Conservation (phyloP, 2,329 filamentous ascomycete genomes). For the Helotiales sp. region DNA sequence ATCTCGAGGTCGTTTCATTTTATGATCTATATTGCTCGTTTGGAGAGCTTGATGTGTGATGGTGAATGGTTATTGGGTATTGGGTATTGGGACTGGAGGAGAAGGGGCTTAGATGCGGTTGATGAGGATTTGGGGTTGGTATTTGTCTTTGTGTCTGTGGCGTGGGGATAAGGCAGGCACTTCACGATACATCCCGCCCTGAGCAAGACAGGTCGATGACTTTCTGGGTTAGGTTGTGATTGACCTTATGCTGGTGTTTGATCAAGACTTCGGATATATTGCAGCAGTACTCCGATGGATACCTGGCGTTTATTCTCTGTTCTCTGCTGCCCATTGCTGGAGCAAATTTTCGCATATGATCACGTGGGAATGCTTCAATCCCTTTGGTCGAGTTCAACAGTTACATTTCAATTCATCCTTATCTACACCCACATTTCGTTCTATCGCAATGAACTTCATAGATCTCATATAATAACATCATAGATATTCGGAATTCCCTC, state of each 20-base stretch:
- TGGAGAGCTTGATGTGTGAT: background rate
- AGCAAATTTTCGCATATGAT: background rate
- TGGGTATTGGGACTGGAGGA: background rate
- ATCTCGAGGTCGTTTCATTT: conserved; percentile 48
- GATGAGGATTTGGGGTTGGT: background rate
- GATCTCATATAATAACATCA: background rate
- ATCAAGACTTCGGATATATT: no score
- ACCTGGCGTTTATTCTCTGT: no score
- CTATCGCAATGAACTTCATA: background rate
- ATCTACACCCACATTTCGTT: background rate
- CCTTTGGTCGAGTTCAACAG: background rate
- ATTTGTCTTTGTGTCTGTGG: background rate
- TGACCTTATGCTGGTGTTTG: no score
- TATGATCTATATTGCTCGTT: conserved; percentile 44
- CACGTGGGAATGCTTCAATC: background rate
- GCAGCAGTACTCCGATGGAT: no score
- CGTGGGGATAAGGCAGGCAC: no score
- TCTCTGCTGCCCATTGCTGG: background rate
- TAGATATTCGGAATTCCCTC: background rate
- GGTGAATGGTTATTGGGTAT: background rate
- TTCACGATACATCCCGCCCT: no score
- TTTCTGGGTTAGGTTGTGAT: no score
- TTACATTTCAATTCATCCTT: background rate
- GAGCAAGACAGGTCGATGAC: no score
- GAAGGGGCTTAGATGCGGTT: no score